Conservation (phyloP, 1,284 basidiomycete genomes). For the Cutaneotrichosporon sp. region DNA sequence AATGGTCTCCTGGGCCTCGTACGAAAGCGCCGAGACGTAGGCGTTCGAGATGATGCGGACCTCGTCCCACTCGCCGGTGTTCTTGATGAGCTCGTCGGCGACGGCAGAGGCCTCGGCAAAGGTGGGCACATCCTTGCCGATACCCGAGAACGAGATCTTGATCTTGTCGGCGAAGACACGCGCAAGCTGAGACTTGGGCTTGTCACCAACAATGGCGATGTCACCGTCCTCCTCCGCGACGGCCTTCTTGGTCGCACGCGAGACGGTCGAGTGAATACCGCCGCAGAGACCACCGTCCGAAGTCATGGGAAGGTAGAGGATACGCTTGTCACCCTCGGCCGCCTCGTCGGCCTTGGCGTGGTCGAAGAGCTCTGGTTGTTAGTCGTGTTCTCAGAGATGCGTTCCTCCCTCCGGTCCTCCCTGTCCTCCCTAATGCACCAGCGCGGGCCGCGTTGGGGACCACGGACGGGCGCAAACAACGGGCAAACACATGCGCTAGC, state of each 20-base stretch:
- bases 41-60: conserved; percentile 88
- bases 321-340: conserved; percentile 64
- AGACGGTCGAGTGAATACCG: conserved; percentile 97
- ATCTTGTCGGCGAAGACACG: conserved; percentile 69
- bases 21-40: conserved; percentile 91
- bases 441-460: not conserved
- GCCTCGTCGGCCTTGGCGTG: conserved; percentile 56
- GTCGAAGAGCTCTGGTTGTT: conserved; percentile 71
- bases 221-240: conserved; percentile 62
- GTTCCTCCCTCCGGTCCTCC: not conserved
- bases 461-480: not conserved
- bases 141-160: conserved; percentile 90
- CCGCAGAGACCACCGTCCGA: conserved; percentile 99
- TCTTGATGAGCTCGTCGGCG: conserved; percentile 87
- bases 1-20: conserved; percentile 74
- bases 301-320: conserved; percentile 88
- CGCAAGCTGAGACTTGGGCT: conserved; percentile 89
- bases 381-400: not conserved
- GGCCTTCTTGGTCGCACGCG: conserved; percentile 78
- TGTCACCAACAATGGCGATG: conserved; percentile 91
- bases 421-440: not conserved
- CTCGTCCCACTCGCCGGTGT: conserved; percentile 83
- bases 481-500: not conserved
- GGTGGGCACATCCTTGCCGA: conserved; percentile 94
- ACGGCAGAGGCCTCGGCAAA: conserved; percentile 94